Base-by-base conservation (phyloP, 1,284 basidiomycete genomes). In the Ustilago esculenta region DNA sequence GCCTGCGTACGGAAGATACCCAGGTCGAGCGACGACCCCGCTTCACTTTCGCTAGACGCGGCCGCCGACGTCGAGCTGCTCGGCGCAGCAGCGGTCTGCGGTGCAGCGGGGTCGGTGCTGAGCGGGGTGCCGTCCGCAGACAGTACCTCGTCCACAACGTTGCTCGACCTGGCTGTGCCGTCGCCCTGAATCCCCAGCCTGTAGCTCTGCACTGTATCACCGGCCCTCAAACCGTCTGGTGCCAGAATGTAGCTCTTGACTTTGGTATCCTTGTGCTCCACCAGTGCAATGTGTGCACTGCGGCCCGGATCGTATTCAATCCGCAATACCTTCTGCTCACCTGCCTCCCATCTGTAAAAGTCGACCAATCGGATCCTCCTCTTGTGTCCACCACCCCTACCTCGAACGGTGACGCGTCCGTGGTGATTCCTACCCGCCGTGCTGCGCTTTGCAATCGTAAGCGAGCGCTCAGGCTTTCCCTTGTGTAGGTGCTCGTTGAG, bases 261-360 rank as follows among this genome's bases (percentile, higher is more conserved):
- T 88, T 75, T 85, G 84, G 71, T 86, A 83, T 63, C 55, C 81
- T 5, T 86, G 87, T 74, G 85, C 80, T 86, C 85, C 70, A 98
- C 81, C 49, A 98, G 86, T 1, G 95, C 95, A 77, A 98, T 94
- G 83, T 98, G 96, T 4, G 92, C 92, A 37, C 90, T 91, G 45
- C 95, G 87, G 27, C 92, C 91, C 0, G 95, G 95, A 85, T 98
- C 95, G 82, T 97, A 98, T 84, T 98, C 95, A 75, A 98, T 91
- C 37, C 94, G 88, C 14, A 95, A 86, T 37, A 98, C 94, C 71
- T 92, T 89, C 81, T 93, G 91, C 36, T 90, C 85, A 7, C 95
- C 95, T 0, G 87, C 83, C 66, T 90, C 88, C 43, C 88, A 84
- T 14, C 82, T 55, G 51, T 87, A 86, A 81, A 96, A 98, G 84